phyloP scores from a whole-genome alignment of 2,329 filamentous ascomycete genomes.

The Colletotrichum nymphaeae region DNA sequence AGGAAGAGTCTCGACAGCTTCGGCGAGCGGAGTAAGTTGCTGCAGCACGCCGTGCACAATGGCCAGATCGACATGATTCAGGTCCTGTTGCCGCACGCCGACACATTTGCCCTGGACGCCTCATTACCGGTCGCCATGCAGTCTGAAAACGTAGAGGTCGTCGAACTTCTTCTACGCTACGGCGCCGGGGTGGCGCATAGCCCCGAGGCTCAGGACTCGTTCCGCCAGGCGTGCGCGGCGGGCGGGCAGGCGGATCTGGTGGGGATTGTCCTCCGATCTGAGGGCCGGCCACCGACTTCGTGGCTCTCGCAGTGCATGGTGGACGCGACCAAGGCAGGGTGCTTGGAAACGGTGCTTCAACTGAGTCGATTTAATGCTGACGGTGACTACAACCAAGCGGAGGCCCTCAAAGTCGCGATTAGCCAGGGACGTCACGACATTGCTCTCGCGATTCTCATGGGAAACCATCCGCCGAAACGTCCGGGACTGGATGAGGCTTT shows the following conservation, averaged over 20 bases:
- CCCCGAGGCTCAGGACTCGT: constrained; percentile 64
- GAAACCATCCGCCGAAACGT: constrained; percentile 61
- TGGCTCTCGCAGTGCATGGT: constrained; percentile 63
- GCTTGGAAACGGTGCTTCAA: constrained; percentile 60
- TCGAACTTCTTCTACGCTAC: constrained; percentile 61
- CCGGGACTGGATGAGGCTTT: constrained; percentile 63
- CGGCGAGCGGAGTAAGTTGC: constrained; percentile 60
- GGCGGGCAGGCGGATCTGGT: constrained; percentile 60
- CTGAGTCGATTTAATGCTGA: constrained; percentile 66
- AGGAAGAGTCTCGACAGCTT: constrained; percentile 62
- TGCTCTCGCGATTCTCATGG: constrained; percentile 64
- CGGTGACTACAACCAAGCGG: constrained; percentile 61
- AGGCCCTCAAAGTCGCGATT: constrained; percentile 64
- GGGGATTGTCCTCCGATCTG: constrained; percentile 60
- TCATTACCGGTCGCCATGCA: constrained; percentile 62
- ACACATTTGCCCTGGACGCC: constrained; percentile 60
- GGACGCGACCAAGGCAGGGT: constrained; percentile 61
- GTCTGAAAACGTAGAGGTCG: constrained; percentile 53
- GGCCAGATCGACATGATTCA: constrained; percentile 64
- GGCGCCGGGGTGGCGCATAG: constrained; percentile 51
- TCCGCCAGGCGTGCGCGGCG: constrained; percentile 60
- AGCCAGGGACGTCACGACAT: constrained; percentile 63
- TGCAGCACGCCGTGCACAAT: constrained; percentile 63
- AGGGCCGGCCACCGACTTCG: constrained; percentile 55
- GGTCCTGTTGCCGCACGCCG: constrained; percentile 64